These are phyloP conservation scores for Triticum timopheevii DNA, from an alignment of 176 grass and related monocot species.

Conservation along the genomic window DNA sequence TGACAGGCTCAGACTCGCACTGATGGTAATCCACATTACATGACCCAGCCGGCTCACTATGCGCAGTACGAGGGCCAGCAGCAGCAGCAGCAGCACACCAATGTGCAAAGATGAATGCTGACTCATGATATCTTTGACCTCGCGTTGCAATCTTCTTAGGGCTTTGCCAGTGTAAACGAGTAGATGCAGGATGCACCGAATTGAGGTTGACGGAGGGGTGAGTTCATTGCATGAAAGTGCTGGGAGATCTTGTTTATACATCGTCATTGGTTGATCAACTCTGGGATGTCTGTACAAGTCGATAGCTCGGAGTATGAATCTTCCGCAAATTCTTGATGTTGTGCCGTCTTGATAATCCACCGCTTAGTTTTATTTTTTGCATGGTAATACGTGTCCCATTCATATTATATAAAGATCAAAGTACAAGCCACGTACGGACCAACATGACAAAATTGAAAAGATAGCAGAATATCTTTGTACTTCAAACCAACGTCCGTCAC, in stretches of 20 bases:
- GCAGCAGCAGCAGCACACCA: constrained; percentile 38
- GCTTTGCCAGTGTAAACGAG: constrained; percentile 18
- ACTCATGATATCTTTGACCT: constrained; percentile 20
- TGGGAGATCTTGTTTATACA: not conserved
- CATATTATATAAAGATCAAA: too few species aligned
- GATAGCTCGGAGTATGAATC: not conserved
- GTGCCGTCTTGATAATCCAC: not conserved
- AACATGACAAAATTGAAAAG: too few species aligned
- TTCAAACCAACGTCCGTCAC: too few species aligned
- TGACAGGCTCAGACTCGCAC: constrained; percentile 44
- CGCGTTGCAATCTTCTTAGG: not conserved
- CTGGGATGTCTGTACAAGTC: not conserved
- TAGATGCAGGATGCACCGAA: constrained; percentile 4
- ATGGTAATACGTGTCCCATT: too few species aligned
- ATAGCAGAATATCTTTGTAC: too few species aligned
- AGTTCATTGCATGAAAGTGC: constrained; percentile 6
- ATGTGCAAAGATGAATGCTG: constrained; percentile 59
- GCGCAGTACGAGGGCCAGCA: constrained; percentile 41
- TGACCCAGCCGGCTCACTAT: constrained; percentile 37
- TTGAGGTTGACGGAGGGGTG: not conserved
- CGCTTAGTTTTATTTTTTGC: not conserved
- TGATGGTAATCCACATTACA: constrained; percentile 37
- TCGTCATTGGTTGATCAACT: not conserved
- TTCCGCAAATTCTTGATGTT: not conserved
- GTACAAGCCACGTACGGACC: too few species aligned